Evolutionary conservation across 176 grass and related monocot species (phyloP).

Genomic region (Bothriochloa decipiens): DNA sequence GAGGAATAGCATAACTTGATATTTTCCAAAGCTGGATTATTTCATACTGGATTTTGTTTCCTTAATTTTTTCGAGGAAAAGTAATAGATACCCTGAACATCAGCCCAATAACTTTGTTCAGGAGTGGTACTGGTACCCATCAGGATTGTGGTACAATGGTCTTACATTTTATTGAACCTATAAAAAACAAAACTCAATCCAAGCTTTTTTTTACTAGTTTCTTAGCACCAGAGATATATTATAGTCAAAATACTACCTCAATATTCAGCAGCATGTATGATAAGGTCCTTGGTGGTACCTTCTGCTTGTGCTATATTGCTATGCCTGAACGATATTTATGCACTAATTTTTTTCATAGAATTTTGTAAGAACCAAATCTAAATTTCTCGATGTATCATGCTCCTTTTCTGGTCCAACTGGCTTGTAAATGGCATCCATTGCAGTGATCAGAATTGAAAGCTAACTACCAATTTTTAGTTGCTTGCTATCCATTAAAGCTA

Average conservation of each 20-base stretch:
- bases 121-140: background rate
- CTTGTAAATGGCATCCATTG: conserved; percentile 14
- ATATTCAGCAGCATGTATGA: conserved; percentile 8
- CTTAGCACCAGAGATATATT: background rate
- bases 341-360: background rate
- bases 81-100: background rate
- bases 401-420: conserved; percentile 9
- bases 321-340: background rate
- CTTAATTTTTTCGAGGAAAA: background rate
- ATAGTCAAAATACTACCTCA: conserved; percentile 3
- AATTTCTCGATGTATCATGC: background rate
- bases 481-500: background rate
- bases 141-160: background rate
- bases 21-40: conserved; percentile 12
- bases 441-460: background rate
- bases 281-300: background rate
- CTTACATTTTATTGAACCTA: background rate
- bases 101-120: background rate
- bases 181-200: background rate
- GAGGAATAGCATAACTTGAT: background rate
- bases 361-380: background rate
- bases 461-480: background rate
- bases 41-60: conserved; percentile 13
- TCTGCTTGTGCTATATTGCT: background rate
- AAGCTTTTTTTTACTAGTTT: conserved; percentile 1